Base-by-base conservation (phyloP, 2,329 filamentous ascomycete genomes). In the Tricladium varicosporioides region DNA sequence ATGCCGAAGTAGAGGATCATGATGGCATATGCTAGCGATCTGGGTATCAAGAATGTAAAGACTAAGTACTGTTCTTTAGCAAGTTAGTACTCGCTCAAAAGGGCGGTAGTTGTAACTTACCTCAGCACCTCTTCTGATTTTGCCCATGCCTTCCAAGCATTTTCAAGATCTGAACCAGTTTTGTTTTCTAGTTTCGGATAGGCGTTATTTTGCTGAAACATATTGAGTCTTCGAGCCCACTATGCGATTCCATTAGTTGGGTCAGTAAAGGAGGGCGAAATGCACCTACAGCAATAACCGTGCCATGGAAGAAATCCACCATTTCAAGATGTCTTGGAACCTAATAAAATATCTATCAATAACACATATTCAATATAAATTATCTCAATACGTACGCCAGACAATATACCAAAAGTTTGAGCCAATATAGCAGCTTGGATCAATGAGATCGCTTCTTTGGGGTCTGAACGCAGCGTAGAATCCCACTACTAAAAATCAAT, bases 31-130 rank as follows among this genome's bases (percentile, higher is more conserved):
- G 44, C 44, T 33, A 15, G 57, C 48, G 9, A 60, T 33, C 57
- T 79, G 67, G 2, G 81, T 74, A 0, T 78, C 78, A 56, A 82
- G 78, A 19, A 82, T 76, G 56, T 80, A 81, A 4, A 83, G 69
- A 0, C 78, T 79, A 14, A 79, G 70, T 67, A 72, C 48, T 69
- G 67, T 40, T 31, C 46, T 40, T 31, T 31, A 47, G 5, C 18
- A 51, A 36, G 15, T 54, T 1, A 19, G 36, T 14, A 19, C 16
- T 43, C 27, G 43, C 27, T 8, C 18, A 18, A 22, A n/a, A 18
- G 11, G 44, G 18, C n/a, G 42, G 32, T 8, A 51, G 19, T 44
- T 33, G 48, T 14, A 42, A 14, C 19, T 32, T 60, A 61, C 59
- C 59, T 46, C 5, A 51, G n/a, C 13, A 53, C 44, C 19, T 56